A percentile compares a stretch with the other conserved stretches of the same genome.
Evolutionary conservation across 1,284 basidiomycete species (phyloP).

Genomic region (Porogramme epimiltina): DNA sequence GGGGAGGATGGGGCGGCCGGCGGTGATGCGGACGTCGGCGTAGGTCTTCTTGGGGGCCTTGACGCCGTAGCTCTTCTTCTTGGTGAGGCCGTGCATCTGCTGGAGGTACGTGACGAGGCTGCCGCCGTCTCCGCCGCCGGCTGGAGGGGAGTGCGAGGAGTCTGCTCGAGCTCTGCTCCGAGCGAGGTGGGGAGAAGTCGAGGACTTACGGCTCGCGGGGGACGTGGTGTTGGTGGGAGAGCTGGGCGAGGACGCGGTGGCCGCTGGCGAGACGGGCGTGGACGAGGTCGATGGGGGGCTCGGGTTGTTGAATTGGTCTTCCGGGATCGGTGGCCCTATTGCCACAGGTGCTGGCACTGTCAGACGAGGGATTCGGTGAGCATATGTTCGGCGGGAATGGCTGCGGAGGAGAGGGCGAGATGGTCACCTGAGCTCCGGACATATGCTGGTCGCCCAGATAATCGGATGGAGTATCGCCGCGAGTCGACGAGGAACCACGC

Average conservation of each 20-base stretch:
- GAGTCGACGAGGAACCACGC: constrained; percentile 41
- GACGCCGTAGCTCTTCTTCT: constrained; percentile 30
- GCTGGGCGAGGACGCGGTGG: constrained; percentile 12
- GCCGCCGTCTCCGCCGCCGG: constrained; percentile 21
- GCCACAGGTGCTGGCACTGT: constrained; percentile 16
- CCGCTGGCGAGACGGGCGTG: constrained; percentile 11
- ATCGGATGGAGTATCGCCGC: constrained; percentile 35
- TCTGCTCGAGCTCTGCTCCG: constrained; percentile 19
- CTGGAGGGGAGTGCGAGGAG: constrained; percentile 13
- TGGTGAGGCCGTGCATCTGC: constrained; percentile 34
- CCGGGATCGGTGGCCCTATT: constrained; percentile 12
- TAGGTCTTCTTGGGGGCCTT: constrained; percentile 27
- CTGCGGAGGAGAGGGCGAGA: not conserved
- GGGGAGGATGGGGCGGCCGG: constrained; percentile 31
- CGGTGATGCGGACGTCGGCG: constrained; percentile 21
- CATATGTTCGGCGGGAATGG: constrained; percentile 1
- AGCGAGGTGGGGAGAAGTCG: constrained; percentile 15
- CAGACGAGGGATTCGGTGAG: constrained; percentile 1
- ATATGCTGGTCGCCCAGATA: constrained; percentile 33
- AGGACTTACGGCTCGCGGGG: constrained; percentile 13
- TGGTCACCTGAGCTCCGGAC: constrained; percentile 19
- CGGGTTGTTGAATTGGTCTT: constrained; percentile 18
- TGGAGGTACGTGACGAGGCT: constrained; percentile 34
- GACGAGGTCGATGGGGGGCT: constrained; percentile 17
- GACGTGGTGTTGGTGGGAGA: constrained; percentile 15